Evolutionary conservation across 1,284 basidiomycete species (phyloP).

Genomic region (Paramarasmius palmivorus): DNA sequence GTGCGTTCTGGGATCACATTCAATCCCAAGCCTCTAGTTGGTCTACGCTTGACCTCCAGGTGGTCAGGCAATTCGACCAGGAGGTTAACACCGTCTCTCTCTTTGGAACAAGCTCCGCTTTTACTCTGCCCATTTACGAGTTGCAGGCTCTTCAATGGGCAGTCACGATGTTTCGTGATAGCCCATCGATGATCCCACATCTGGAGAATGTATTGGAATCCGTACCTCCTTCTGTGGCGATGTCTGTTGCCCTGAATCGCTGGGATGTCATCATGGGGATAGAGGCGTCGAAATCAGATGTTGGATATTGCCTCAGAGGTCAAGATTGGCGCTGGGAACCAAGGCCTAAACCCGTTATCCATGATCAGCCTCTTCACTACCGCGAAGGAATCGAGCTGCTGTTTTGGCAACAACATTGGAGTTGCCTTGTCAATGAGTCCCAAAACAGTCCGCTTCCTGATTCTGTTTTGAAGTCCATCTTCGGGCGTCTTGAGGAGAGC

Average conservation of each 20-base stretch:
- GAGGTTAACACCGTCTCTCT: neutral
- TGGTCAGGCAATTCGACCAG: neutral
- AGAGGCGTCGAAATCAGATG: too few relatives aligned
- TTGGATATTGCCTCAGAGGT: too few relatives aligned
- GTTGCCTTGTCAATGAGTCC: too few relatives aligned
- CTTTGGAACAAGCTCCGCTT: too few relatives aligned
- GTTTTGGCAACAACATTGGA: too few relatives aligned
- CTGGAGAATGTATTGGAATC: neutral
- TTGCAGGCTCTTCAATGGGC: neutral
- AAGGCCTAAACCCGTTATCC: too few relatives aligned
- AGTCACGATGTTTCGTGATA: neutral
- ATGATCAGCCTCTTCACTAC: too few relatives aligned
- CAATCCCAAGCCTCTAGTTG: neutral
- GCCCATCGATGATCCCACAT: neutral
- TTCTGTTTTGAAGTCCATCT: too few relatives aligned
- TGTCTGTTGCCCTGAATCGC: neutral
- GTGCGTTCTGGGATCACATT: neutral
- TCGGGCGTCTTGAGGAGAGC: too few relatives aligned
- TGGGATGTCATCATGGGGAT: neutral
- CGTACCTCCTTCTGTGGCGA: neutral
- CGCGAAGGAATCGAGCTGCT: too few relatives aligned
- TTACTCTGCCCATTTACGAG: neutral
- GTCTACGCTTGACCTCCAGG: neutral
- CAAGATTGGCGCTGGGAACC: too few relatives aligned
- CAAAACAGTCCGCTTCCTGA: too few relatives aligned